These are phyloP conservation scores for Cyathus striatus DNA, from an alignment of 768 basidiomycete genomes.

Conservation along the genomic window DNA sequence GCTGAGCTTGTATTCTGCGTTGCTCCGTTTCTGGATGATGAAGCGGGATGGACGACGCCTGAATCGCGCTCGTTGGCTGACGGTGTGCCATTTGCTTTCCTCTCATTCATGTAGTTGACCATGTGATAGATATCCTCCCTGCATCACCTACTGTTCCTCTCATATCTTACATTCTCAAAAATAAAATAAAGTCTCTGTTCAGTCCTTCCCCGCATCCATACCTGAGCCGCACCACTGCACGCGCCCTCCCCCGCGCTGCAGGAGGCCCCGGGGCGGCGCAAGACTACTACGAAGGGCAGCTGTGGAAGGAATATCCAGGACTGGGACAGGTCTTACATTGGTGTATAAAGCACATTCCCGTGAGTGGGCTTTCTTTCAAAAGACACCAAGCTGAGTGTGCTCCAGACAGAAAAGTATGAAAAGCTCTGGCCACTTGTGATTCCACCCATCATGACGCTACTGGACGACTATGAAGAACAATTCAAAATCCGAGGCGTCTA, in stretches of 20 bases:
- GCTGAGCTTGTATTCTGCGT: slow-evolving; percentile 8
- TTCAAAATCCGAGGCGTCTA: slow-evolving; percentile 64
- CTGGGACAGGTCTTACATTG: slow-evolving; percentile 54
- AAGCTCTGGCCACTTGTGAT: slow-evolving; percentile 70
- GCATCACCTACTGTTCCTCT: slow-evolving; percentile 17
- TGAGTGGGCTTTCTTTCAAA: slow-evolving; percentile 19
- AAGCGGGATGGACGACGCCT: slow-evolving; percentile 22
- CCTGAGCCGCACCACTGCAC: slow-evolving; percentile 58
- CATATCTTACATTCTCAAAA: slow-evolving; percentile 37
- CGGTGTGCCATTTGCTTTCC: background rate
- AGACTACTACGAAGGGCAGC: slow-evolving; percentile 69
- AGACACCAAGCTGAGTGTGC: slow-evolving; percentile 4
- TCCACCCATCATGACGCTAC: slow-evolving; percentile 73
- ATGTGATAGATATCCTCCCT: slow-evolving; percentile 14
- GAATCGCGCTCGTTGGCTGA: slow-evolving; percentile 25
- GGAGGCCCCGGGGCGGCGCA: slow-evolving; percentile 58
- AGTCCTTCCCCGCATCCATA: slow-evolving; percentile 60
- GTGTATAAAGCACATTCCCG: slow-evolving; percentile 61
- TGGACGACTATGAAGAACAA: slow-evolving; percentile 71
- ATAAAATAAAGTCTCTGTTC: slow-evolving; percentile 64
- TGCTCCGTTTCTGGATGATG: slow-evolving; percentile 8
- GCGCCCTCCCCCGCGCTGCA: slow-evolving; percentile 54
- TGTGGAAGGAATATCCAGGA: slow-evolving; percentile 66
- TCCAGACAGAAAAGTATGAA: slow-evolving; percentile 55
- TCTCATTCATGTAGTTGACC: slow-evolving; percentile 12